Evolutionary conservation across 306 rosid genomes (phyloP), one percentile per base, ranked within the genome.

Genomic region (Hylodesmum podocarpum): DNA sequence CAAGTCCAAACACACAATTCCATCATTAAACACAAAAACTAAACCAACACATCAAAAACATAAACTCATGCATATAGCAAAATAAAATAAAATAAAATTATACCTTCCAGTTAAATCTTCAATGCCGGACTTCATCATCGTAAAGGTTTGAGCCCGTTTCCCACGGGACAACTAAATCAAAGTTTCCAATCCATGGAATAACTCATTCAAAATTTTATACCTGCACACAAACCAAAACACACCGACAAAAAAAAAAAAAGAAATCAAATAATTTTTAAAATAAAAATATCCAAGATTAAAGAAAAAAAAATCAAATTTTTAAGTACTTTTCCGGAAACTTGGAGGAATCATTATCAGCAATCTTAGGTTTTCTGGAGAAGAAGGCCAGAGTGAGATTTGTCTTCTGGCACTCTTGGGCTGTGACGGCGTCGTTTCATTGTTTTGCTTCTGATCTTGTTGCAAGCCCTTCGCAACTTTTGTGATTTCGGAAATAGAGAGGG

Each of bases 21-120:
- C 18, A 66, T n/a, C 7, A 13, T 43, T 49, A 8, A 3, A n/a
- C 9, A 31, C 11, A 34, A 37, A 72, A 9, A 27, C 22, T 28
- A 31, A 50, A 43, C 43, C 31, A 74, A 81, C 5, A 16, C 0
- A 62, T 8, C 1, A 62, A 29, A 65, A 31, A 34, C 36, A 29
- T 13, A 6, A 25, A 24, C 13, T 4, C 1, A 21, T 0, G 4
- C 4, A 41, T 3, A 55, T 0, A 61, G 19, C 21, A 8, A 24
- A 9, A 39, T 2, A 24, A 33, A 39, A 46, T 33, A 15, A 59
- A 15, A 2, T 8, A 1, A 8, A 57, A 3, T 5, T 34, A 21
- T 84, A 94, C 98, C 98, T 86, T 53, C 88, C 96, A 31, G 89
- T 84, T 29, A 90, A 87, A 46, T 67, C 67, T 81, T 92, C 93